A percentile compares a stretch with the other conserved stretches of the same genome.
phyloP scores from a whole-genome alignment of 331 rosid species.

The Erythrophleum ivorense region DNA sequence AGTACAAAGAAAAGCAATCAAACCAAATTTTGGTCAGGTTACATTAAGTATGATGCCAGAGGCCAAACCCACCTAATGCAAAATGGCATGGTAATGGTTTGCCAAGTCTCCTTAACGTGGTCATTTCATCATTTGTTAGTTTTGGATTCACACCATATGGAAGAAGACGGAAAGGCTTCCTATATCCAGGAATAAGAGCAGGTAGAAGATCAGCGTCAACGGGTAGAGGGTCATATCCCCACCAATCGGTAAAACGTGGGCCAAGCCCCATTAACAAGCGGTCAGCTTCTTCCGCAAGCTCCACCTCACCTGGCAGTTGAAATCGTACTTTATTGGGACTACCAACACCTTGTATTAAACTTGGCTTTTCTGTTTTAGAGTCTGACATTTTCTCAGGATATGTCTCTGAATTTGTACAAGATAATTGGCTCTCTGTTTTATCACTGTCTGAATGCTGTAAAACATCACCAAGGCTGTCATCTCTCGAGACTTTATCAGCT shows the following conservation, averaged over 20 bases:
- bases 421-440: constrained; percentile 38
- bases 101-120: constrained; percentile 83
- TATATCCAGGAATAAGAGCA: constrained; percentile 73
- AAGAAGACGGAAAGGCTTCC: constrained; percentile 94
- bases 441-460: constrained; percentile 40
- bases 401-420: constrained; percentile 48
- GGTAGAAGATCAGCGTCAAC: constrained; percentile 94
- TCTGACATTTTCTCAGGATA: constrained; percentile 44
- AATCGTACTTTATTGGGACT: constrained; percentile 68
- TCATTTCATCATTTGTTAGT: constrained; percentile 92
- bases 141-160: constrained; percentile 87
- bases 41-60: constrained; percentile 21
- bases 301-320: constrained; percentile 84
- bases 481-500: constrained; percentile 42
- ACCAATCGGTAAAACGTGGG: constrained; percentile 94
- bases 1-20: constrained; percentile 27
- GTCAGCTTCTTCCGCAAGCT: constrained; percentile 80
- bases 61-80: constrained; percentile 75
- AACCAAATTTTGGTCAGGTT: constrained; percentile 26
- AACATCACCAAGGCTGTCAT: constrained; percentile 43
- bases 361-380: constrained; percentile 42
- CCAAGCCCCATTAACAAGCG: constrained; percentile 79
- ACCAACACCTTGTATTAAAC: constrained; percentile 84
- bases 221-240: constrained; percentile 96
- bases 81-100: constrained; percentile 86